Percentiles rank a stretch among this genome's conserved stretches.
phyloP scores from a whole-genome alignment of 495 filamentous ascomycete genomes.

The Daldinia grandis region DNA sequence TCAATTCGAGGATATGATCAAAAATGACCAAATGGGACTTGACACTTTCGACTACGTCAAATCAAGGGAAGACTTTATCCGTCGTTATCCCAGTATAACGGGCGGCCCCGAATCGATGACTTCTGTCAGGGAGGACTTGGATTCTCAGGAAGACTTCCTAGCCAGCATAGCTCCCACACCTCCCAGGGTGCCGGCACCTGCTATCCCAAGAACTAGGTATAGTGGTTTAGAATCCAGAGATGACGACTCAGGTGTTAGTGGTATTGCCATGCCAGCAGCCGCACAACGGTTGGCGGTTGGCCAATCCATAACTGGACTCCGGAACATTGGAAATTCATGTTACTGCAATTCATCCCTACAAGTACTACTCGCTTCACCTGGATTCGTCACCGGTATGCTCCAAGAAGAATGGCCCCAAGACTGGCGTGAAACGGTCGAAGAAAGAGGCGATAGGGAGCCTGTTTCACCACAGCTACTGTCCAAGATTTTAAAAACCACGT shows the following conservation, averaged over 20 bases:
- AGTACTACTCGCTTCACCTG: slow-evolving; percentile 76
- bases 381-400: slow-evolving; percentile 74
- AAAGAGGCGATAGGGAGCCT: slow-evolving; percentile 62
- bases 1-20: slow-evolving; percentile 51
- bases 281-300: not conserved
- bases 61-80: slow-evolving; percentile 77
- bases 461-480: slow-evolving; percentile 80
- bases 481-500: slow-evolving; percentile 75
- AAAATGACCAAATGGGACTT: slow-evolving; percentile 54
- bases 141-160: slow-evolving; percentile 45
- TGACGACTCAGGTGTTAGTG: slow-evolving; percentile 49
- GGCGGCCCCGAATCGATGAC: slow-evolving; percentile 80
- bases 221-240: slow-evolving; percentile 76
- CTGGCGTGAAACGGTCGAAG: slow-evolving; percentile 1
- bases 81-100: slow-evolving; percentile 80
- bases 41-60: slow-evolving; percentile 55
- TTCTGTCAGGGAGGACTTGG: slow-evolving; percentile 25
- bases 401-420: slow-evolving; percentile 39
- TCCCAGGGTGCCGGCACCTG: slow-evolving; percentile 80
- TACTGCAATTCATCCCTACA: slow-evolving; percentile 90
- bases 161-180: slow-evolving; percentile 47
- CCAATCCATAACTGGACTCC: slow-evolving; percentile 62
- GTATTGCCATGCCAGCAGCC: slow-evolving; percentile 46
- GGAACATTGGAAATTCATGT: slow-evolving; percentile 69
- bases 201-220: slow-evolving; percentile 84